Evolutionary conservation across 768 basidiomycete species (phyloP).

Genomic region (Amanita phalloides): DNA sequence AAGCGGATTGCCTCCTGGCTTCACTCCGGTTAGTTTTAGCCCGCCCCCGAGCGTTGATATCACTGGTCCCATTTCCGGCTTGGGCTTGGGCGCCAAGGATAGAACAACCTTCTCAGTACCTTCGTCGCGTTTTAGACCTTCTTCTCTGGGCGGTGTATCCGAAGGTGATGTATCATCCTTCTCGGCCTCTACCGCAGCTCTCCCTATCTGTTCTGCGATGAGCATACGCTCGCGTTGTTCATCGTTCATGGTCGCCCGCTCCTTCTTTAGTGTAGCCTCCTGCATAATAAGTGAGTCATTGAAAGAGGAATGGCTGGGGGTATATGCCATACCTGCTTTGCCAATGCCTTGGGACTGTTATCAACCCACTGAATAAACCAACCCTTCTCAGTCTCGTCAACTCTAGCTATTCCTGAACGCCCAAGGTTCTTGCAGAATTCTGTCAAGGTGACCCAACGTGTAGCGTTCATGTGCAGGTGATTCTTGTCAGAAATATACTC

Average conservation of each 20-base stretch:
- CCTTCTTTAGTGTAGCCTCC: constrained; percentile 86
- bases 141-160: constrained; percentile 32
- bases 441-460: constrained; percentile 96
- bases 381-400: constrained; percentile 98
- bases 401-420: constrained; percentile 73
- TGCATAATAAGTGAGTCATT: constrained; percentile 17
- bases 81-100: constrained; percentile 52
- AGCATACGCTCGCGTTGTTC: constrained; percentile 88
- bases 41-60: constrained; percentile 25
- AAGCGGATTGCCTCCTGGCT: constrained; percentile 47
- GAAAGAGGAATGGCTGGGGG: neutral
- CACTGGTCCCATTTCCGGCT: constrained; percentile 18
- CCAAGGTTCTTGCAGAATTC: constrained; percentile 91
- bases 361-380: constrained; percentile 98
- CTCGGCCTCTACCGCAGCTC: constrained; percentile 48
- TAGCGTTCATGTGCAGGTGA: constrained; percentile 98
- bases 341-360: constrained; percentile 87
- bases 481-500: constrained; percentile 92
- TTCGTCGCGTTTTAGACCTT: constrained; percentile 65
- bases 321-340: constrained; percentile 56
- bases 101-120: constrained; percentile 64
- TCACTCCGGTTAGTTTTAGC: constrained; percentile 57
- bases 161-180: constrained; percentile 21
- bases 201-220: constrained; percentile 89
- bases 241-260: constrained; percentile 82